Evolutionary conservation across 805 yeast species (phyloP), one percentile per base, ranked within the genome.

Genomic region (Suhomyces vadensis): DNA sequence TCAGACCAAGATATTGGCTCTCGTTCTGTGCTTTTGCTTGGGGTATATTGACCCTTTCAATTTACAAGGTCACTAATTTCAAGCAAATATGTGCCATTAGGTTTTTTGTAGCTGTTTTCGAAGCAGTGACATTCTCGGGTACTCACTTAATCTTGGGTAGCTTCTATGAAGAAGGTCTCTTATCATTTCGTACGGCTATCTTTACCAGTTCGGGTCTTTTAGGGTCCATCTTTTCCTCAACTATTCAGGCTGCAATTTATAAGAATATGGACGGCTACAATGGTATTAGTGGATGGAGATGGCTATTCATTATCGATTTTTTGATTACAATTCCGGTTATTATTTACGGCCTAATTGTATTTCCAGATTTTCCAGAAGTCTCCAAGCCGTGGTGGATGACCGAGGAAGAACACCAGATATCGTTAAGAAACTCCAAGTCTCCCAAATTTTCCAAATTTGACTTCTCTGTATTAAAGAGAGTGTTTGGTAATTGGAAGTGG

Each of bases 81-180:
- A 58, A 62, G 40, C 83, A 78, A 47, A 66, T 82, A 31, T 77
- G 80, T 60, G 83, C 65, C 1, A 67, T 82, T 16, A 65, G 87
- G 41, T 82, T 83, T 53, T 77, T 83, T 52, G 79, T 77, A 49
- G 88, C 82, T 4, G 53, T 78, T 7, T 79, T 81, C 54, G 87
- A 83, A 57, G 71, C 81, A 35, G 73, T 79, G 35, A 78, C 85
- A 0, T 81, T 73, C 50, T 58, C 72, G 1, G 84, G 83, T 3
- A 71, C 78, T 23, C 85, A 80, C 56, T 63, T 77, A 43, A 71
- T 80, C 35, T 51, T 80, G 39, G 82, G 82, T 5, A 62, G 74
- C 11, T 80, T 82, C 81, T 78, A 49, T 33, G 43, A 71, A 79
- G 1, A 74, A 73, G 43, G 62, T 81, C 55, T 44, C 14, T 37